Evolutionary conservation across 352 stramenopile species (phyloP).

Genomic region (Phytopythium oedochilum): DNA sequence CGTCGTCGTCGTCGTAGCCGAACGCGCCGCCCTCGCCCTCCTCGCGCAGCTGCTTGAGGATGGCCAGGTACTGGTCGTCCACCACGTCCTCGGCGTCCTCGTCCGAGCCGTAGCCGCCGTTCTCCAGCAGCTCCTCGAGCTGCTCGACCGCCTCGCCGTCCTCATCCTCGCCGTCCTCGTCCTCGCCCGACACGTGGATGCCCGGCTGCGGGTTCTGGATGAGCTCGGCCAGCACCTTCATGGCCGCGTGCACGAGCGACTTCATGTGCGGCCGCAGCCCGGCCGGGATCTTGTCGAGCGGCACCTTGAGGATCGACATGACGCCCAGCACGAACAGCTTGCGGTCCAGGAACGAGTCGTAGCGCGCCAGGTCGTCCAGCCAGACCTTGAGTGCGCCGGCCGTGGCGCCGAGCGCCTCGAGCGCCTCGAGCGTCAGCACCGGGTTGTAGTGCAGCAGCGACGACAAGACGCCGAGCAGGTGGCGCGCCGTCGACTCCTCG

Average conservation of each 20-base stretch:
- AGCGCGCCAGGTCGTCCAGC: conserved; percentile 82
- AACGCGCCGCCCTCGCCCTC: conserved; percentile 68
- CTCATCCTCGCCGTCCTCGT: conserved; percentile 49
- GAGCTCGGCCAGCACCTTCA: conserved; percentile 80
- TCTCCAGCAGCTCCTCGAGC: conserved; percentile 85
- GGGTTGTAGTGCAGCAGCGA: conserved; percentile 95
- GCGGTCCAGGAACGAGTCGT: conserved; percentile 82
- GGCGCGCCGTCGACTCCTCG: conserved; percentile 65
- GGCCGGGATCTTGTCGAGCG: conserved; percentile 72
- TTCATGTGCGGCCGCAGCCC: conserved; percentile 86
- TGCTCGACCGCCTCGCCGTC: conserved; percentile 52
- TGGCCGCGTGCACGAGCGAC: conserved; percentile 77
- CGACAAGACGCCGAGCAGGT: conserved; percentile 88
- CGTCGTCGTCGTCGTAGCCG: conserved; percentile 78
- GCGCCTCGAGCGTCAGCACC: conserved; percentile 78
- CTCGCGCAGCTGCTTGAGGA: conserved; percentile 90
- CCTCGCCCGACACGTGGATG: conserved; percentile 39
- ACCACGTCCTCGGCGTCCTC: conserved; percentile 91
- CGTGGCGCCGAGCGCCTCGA: conserved; percentile 86
- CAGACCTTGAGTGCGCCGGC: conserved; percentile 90
- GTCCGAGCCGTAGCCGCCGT: conserved; percentile 87
- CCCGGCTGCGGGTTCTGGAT: conserved; percentile 57
- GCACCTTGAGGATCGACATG: conserved; percentile 89
- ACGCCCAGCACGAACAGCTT: conserved; percentile 93
- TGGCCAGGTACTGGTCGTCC: conserved; percentile 93